Percentiles rank a stretch among this genome's conserved stretches.
Evolutionary conservation across 2,329 filamentous ascomycete genomes (phyloP).

Genomic region (Amauroascus niger): DNA sequence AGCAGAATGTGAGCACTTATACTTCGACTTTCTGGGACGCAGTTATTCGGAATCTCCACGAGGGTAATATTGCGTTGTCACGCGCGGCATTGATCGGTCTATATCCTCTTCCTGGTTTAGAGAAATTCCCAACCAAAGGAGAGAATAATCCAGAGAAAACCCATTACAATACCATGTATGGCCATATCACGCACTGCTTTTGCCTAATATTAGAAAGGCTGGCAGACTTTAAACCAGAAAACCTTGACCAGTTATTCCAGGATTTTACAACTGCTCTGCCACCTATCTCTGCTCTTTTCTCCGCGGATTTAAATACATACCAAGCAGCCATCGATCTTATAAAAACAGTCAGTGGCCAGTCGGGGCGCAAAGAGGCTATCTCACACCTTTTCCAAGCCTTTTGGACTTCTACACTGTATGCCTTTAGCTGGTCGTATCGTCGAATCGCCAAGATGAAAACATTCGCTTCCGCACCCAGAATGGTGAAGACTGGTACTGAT

Average conservation of each 20-base stretch:
- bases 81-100: conserved; percentile 63
- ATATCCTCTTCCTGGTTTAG: conserved; percentile 61
- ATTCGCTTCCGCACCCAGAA: conserved; percentile 51
- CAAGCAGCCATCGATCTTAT: conserved; percentile 72
- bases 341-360: conserved; percentile 68
- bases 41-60: conserved; percentile 58
- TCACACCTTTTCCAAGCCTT: conserved; percentile 50
- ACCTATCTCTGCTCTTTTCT: conserved; percentile 69
- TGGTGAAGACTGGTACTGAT: conserved; percentile 53
- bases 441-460: conserved; percentile 47
- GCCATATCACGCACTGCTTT: conserved; percentile 52
- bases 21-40: conserved; percentile 71
- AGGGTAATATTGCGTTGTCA: conserved; percentile 61
- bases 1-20: conserved; percentile 57
- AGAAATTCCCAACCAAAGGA: conserved; percentile 54
- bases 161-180: conserved; percentile 69
- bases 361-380: conserved; percentile 51
- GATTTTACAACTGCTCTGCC: conserved; percentile 60
- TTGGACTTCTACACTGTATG: conserved; percentile 48
- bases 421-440: conserved; percentile 48
- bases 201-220: conserved; percentile 68
- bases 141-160: conserved; percentile 44
- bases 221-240: conserved; percentile 60
- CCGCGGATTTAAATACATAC: conserved; percentile 67
- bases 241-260: conserved; percentile 60